Conservation (phyloP, 2,329 filamentous ascomycete species). For the Fusarium sp. region DNA sequence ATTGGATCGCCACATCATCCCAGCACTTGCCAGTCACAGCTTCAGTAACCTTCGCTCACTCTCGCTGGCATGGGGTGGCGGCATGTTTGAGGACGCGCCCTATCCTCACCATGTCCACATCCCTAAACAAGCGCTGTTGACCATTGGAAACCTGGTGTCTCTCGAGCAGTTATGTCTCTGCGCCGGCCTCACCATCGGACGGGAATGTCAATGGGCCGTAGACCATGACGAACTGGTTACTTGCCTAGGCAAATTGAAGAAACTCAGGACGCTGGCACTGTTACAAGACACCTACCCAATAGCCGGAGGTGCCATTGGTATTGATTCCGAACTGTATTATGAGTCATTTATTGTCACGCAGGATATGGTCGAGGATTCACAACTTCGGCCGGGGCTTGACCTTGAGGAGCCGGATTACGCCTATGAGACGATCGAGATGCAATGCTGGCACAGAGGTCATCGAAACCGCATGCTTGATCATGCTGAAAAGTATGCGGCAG, state of each 20-base stretch:
- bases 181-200: neutral
- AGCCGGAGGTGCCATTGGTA: neutral
- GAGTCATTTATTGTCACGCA: accelerated
- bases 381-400: constrained; percentile 1
- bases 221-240: constrained; percentile 5
- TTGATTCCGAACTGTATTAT: constrained; percentile 10
- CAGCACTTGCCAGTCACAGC: neutral
- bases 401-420: neutral
- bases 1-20: constrained; percentile 21
- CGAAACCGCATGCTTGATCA: constrained; percentile 34
- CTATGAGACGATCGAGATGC: neutral
- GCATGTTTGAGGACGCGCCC: neutral
- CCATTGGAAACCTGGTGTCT: constrained; percentile 12
- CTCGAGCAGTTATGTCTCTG: constrained; percentile 22
- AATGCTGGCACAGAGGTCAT: constrained; percentile 14
- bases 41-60: constrained; percentile 20
- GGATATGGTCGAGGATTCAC: neutral
- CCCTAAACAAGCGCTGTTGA: neutral
- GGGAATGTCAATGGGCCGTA: constrained; percentile 11
- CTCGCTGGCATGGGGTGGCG: constrained; percentile 17
- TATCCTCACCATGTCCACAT: neutral
- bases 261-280: constrained; percentile 18
- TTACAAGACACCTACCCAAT: constrained; percentile 13
- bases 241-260: neutral
- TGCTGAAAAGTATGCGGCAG: constrained; percentile 13